Evolutionary conservation across 2,329 filamentous ascomycete genomes (phyloP).

Genomic region (Neonectria magnoliae): DNA sequence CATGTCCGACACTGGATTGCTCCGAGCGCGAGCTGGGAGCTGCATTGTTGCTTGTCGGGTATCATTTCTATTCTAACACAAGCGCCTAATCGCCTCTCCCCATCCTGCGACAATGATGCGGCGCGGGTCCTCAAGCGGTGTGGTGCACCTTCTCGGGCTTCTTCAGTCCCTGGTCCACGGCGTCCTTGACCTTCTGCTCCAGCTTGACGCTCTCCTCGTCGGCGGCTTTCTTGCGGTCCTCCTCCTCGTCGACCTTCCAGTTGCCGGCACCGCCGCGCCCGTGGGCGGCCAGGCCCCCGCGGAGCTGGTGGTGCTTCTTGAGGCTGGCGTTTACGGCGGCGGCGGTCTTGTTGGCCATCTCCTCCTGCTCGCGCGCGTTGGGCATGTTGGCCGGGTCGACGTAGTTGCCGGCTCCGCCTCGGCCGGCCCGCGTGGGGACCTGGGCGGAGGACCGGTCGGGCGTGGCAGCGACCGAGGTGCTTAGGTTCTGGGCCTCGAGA

Average conservation of each 20-base stretch:
- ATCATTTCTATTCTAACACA: constrained; percentile 5
- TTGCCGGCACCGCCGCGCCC: constrained; percentile 70
- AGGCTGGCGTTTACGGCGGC: constrained; percentile 48
- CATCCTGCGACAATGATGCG: not conserved
- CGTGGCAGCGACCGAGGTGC: constrained; percentile 37
- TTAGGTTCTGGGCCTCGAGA: constrained; percentile 51
- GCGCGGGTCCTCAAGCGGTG: not conserved
- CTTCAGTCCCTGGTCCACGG: constrained; percentile 59
- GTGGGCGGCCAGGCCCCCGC: constrained; percentile 30
- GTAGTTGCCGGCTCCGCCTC: constrained; percentile 72
- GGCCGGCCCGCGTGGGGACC: constrained; percentile 59
- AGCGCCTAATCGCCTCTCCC: not conserved
- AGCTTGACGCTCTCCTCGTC: constrained; percentile 48
- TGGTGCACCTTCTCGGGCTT: constrained; percentile 59
- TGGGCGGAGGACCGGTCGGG: constrained; percentile 39
- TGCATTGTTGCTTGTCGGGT: not conserved
- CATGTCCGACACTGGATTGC: not conserved
- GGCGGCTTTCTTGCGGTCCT: constrained; percentile 38
- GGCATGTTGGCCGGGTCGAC: constrained; percentile 50
- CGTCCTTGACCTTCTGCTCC: constrained; percentile 55
- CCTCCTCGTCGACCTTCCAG: constrained; percentile 50
- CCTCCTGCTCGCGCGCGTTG: constrained; percentile 46
- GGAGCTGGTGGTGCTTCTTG: constrained; percentile 35
- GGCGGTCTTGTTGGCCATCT: constrained; percentile 47
- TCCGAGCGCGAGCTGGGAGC: not conserved